Conservation (phyloP, 140 eudicot genomes). For the Senecio squalidus region DNA sequence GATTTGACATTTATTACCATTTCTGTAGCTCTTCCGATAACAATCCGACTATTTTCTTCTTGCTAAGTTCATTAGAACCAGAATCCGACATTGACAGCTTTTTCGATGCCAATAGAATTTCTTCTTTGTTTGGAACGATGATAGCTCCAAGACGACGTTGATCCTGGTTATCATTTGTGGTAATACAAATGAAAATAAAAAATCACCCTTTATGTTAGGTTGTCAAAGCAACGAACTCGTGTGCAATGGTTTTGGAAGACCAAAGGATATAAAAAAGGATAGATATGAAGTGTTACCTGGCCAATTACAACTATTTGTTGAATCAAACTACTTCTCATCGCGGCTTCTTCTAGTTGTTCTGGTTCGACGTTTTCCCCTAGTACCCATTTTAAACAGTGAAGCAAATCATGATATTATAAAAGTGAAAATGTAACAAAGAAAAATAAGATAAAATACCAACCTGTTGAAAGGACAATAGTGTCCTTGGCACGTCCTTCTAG, state of each 20-base stretch:
- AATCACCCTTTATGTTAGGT: background rate
- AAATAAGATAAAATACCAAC: conserved; percentile 11
- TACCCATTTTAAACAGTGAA: background rate
- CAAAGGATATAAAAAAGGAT: background rate
- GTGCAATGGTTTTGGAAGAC: background rate
- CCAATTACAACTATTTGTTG: conserved; percentile 92
- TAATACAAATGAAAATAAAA: background rate
- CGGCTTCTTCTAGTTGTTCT: conserved; percentile 92
- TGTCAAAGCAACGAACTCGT: background rate
- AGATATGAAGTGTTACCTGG: conserved; percentile 46
- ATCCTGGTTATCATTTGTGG: conserved; percentile 49
- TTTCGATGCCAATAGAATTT: conserved; percentile 42
- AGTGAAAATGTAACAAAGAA: background rate
- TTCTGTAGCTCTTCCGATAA: conserved; percentile 62
- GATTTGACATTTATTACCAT: conserved; percentile 59
- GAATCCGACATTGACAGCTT: conserved; percentile 36
- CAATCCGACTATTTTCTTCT: conserved; percentile 39
- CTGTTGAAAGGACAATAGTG: conserved; percentile 96
- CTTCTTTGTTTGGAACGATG: conserved; percentile 94
- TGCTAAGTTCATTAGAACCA: conserved; percentile 47
- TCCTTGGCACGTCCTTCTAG: conserved; percentile 99
- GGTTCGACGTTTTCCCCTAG: conserved; percentile 98
- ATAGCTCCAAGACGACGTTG: conserved; percentile 97
- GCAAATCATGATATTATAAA: background rate
- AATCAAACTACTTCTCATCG: conserved; percentile 74